A percentile compares a stretch with the other conserved stretches of the same genome.
These are phyloP conservation scores for Annona squamosa DNA, from an alignment of 164 flowering plant genomes.

Conservation along the genomic window DNA sequence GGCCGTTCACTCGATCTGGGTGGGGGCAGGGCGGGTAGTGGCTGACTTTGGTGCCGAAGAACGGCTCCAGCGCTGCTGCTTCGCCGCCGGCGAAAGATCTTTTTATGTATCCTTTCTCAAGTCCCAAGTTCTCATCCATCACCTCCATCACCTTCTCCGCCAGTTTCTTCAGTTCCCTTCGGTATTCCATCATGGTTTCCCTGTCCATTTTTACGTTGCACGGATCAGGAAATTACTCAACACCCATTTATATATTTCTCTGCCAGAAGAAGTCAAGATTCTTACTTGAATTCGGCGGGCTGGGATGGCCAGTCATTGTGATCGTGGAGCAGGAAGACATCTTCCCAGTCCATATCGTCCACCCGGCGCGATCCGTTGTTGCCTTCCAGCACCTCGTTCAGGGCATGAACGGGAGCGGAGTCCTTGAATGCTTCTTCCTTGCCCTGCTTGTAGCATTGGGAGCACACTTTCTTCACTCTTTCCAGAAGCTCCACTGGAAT, in stretches of 20 bases:
- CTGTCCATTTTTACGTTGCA: conserved; percentile 26
- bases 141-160: conserved; percentile 67
- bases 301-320: conserved; percentile 62
- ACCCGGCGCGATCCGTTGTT: conserved; percentile 18
- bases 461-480: conserved; percentile 65
- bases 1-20: conserved; percentile 67
- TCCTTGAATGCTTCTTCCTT: conserved; percentile 59
- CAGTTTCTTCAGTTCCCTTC: conserved; percentile 62
- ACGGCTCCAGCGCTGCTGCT: conserved; percentile 31
- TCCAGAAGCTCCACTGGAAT: conserved; percentile 70
- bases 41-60: conserved; percentile 90
- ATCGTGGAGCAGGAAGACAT: conserved; percentile 59
- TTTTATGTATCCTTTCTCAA: conserved; percentile 68
- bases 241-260: neutral
- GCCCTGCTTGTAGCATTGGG: conserved; percentile 55
- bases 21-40: conserved; percentile 86
- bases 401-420: conserved; percentile 34
- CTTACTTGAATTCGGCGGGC: conserved; percentile 66
- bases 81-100: conserved; percentile 46
- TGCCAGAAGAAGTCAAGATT: neutral
- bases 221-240: neutral
- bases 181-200: conserved; percentile 79
- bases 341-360: conserved; percentile 67
- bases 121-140: conserved; percentile 78
- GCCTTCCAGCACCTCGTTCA: conserved; percentile 39